Evolutionary conservation across 768 basidiomycete species (phyloP), one percentile per base, ranked within the genome.

Genomic region (Lepiota brunneoincarnata): DNA sequence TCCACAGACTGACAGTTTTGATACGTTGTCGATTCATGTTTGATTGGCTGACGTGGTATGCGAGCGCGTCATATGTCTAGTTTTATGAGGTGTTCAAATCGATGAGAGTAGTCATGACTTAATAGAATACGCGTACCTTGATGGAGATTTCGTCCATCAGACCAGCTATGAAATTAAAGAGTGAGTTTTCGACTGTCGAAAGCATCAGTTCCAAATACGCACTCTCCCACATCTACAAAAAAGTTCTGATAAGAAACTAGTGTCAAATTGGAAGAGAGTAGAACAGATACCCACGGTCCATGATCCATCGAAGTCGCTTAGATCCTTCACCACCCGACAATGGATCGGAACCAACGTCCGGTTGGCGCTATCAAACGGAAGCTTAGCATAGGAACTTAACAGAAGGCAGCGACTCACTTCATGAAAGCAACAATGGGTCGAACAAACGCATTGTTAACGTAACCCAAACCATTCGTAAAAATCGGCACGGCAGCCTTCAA

Each of bases 361-460:
- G 66, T 98, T 96, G 3, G 90, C 87, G 67, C 96, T 98, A 59
- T 2, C 51, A 38, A 67, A 14, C 38, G 59, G 40, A 48, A 52
- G 44, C 46, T 50, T 48, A 61, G 24, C 9, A 24, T 18, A 14
- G 28, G 7, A 24, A 24, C n/a, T 3, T 34, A 17, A 17, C 11
- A 53, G 39, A 48, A 35, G 39, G 24, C 38, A 6, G 20, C 56
- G 10, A 76, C 87, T 56, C 62, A 95, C 94, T 97, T 97, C 86
- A 98, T 95, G 66, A 99, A 99, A 1, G 93, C 96, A 14, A 98
- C 97, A 58, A 99, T 98, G 3, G 97, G 95, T 61, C 97, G 69
- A 43, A 97, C 88, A 21, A 98, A 73, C 18, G 97, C 97, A 63
- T 87, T 91, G 63, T 96, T 97, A 57, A 91, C 87, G 63, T 96